A percentile compares a stretch with the other conserved stretches of the same genome.
These are phyloP conservation scores for Tilletia indica DNA, from an alignment of 1,284 basidiomycete species.

Conservation along the genomic window DNA sequence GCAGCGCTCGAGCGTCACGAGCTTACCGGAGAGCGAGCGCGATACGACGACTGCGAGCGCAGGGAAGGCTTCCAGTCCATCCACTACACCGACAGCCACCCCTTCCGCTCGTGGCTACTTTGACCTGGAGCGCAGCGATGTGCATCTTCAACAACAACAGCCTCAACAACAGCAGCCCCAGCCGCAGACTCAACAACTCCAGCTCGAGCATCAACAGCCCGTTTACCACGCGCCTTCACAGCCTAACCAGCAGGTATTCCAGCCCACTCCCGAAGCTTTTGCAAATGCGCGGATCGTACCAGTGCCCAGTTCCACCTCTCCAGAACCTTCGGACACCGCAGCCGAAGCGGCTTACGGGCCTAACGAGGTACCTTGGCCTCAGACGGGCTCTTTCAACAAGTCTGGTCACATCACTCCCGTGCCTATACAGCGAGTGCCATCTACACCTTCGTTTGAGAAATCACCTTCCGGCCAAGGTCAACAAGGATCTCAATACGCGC, in stretches of 20 bases:
- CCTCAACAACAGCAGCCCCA: background rate
- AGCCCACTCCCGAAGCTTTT: conserved; percentile 8
- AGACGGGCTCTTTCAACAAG: background rate
- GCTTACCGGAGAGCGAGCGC: conserved; percentile 28
- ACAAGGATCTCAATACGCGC: background rate
- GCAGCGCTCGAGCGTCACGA: conserved; percentile 43
- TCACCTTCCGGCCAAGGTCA: conserved; percentile 12
- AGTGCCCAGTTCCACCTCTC: background rate
- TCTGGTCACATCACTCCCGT: conserved; percentile 31
- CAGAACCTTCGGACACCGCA: background rate
- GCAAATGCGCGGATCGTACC: conserved; percentile 16
- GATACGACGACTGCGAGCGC: background rate
- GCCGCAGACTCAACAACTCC: background rate
- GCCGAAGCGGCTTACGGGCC: background rate
- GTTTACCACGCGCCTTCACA: background rate
- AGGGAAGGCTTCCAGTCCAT: background rate
- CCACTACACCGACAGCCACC: background rate
- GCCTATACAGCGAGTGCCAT: conserved; percentile 35
- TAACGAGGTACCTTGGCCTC: conserved; percentile 4
- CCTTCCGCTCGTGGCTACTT: background rate
- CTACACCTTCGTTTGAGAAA: conserved; percentile 42
- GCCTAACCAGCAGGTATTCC: background rate
- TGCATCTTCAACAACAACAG: background rate
- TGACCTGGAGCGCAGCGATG: background rate
- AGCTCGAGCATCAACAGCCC: background rate